Evolutionary conservation across 257 asterid species (phyloP).

Genomic region (Ocimum tenuiflorum): DNA sequence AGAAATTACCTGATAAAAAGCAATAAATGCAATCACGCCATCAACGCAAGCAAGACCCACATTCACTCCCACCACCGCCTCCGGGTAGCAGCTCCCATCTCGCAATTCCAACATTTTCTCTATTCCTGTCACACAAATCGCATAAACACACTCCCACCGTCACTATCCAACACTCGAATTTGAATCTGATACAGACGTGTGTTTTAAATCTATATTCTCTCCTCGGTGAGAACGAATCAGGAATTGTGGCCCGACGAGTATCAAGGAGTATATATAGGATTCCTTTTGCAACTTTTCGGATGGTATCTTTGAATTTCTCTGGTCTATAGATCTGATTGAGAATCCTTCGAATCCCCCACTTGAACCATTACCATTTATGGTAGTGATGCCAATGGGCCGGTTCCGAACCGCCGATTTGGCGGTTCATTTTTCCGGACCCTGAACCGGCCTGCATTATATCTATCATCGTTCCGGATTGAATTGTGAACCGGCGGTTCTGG

Average conservation of each 20-base stretch:
- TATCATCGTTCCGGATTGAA: too few relatives aligned
- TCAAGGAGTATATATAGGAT: conserved; percentile 16
- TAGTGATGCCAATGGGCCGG: too few relatives aligned
- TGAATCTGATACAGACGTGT: not conserved
- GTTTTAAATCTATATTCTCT: not conserved
- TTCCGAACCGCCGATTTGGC: too few relatives aligned
- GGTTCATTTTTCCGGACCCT: too few relatives aligned
- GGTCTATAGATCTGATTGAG: conserved; percentile 24
- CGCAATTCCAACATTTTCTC: conserved; percentile 41
- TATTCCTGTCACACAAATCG: not conserved
- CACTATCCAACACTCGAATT: conserved; percentile 2
- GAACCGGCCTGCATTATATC: too few relatives aligned
- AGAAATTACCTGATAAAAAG: conserved; percentile 55
- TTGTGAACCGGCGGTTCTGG: too few relatives aligned
- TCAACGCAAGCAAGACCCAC: conserved; percentile 54
- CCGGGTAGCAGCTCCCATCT: conserved; percentile 45
- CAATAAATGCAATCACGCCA: conserved; percentile 51
- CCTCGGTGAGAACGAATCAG: conserved; percentile 5
- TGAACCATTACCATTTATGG: too few relatives aligned
- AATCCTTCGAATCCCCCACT: conserved; percentile 10
- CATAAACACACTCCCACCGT: not conserved
- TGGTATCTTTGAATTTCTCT: conserved; percentile 16
- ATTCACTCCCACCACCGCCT: conserved; percentile 56
- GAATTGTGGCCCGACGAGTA: conserved; percentile 13
- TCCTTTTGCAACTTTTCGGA: not conserved